Conservation (phyloP, 441 rosid genomes). For the Omphalea diandra region DNA sequence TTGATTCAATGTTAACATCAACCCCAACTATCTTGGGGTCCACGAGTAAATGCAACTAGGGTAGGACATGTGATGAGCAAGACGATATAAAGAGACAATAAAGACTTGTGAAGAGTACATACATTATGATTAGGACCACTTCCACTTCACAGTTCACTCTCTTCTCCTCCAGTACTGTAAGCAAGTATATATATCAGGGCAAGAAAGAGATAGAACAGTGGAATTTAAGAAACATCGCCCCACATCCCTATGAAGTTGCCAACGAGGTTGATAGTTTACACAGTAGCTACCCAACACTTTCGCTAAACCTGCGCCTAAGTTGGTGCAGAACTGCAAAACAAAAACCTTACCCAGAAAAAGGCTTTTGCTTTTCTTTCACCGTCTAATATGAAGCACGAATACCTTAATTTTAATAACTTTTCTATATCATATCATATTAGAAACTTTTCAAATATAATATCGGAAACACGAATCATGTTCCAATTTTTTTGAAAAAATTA, state of each 20-base stretch:
- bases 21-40: slow-evolving; percentile 55
- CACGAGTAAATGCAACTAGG: slow-evolving; percentile 60
- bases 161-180: slow-evolving; percentile 15
- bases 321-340: slow-evolving; percentile 6
- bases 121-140: slow-evolving; percentile 58
- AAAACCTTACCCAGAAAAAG: neutral
- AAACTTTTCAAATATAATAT: too few relatives aligned
- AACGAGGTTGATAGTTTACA: slow-evolving; percentile 73
- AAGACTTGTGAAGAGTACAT: slow-evolving; percentile 57
- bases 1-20: slow-evolving; percentile 47
- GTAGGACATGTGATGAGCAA: slow-evolving; percentile 67
- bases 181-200: neutral
- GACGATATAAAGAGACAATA: slow-evolving; percentile 55
- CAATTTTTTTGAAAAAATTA: too few relatives aligned
- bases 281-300: slow-evolving; percentile 32
- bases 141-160: slow-evolving; percentile 24
- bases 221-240: slow-evolving; percentile 82
- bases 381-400: too few relatives aligned
- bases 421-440: too few relatives aligned
- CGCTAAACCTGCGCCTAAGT: slow-evolving; percentile 23
- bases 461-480: too few relatives aligned
- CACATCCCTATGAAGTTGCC: slow-evolving; percentile 59
- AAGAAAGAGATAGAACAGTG: slow-evolving; percentile 43
- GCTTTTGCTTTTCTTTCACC: slow-evolving; percentile 8
- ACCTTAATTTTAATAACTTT: too few relatives aligned